Percentiles rank a stretch among this genome's conserved stretches.
These are phyloP conservation scores for Lipomyces mesembrius DNA, from an alignment of 805 yeast species.

Conservation along the genomic window DNA sequence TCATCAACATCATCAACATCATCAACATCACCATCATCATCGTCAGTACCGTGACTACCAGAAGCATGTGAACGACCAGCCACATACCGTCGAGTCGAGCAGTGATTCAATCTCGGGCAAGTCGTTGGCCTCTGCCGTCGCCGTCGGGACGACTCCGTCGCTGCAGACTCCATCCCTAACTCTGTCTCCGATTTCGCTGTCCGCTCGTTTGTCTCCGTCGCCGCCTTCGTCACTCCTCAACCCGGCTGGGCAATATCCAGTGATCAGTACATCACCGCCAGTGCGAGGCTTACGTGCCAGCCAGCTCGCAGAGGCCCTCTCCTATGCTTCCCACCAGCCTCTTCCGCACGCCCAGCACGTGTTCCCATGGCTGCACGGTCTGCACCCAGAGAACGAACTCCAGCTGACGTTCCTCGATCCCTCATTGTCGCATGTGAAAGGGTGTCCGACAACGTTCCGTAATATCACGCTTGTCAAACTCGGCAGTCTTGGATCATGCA, in stretches of 20 bases:
- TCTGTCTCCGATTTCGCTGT: conserved; percentile 23
- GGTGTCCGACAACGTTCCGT: conserved; percentile 38
- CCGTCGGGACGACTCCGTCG: conserved; percentile 2
- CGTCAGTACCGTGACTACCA: not conserved
- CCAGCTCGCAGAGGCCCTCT: conserved; percentile 38
- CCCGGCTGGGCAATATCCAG: conserved; percentile 25
- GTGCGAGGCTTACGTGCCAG: conserved; percentile 33
- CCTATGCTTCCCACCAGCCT: conserved; percentile 42
- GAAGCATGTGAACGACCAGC: not conserved
- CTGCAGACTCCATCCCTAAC: conserved; percentile 10
- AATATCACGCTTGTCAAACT: conserved; percentile 31
- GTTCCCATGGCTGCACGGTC: conserved; percentile 93
- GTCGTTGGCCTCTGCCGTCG: not conserved
- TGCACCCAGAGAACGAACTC: conserved; percentile 60
- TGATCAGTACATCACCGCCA: conserved; percentile 26
- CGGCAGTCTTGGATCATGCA: conserved; percentile 20
- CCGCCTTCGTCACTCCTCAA: conserved; percentile 20
- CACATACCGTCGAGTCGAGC: not conserved
- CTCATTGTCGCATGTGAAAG: conserved; percentile 39
- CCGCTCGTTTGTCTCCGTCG: not conserved
- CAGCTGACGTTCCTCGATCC: conserved; percentile 55
- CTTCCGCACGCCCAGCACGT: conserved; percentile 68
- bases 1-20: not conserved
- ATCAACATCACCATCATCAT: conserved; percentile 4
- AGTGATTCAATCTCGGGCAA: not conserved